A percentile compares a stretch with the other conserved stretches of the same genome.
Evolutionary conservation across 2,329 filamentous ascomycete genomes (phyloP).

Genomic region (Aspergillus intermedius): DNA sequence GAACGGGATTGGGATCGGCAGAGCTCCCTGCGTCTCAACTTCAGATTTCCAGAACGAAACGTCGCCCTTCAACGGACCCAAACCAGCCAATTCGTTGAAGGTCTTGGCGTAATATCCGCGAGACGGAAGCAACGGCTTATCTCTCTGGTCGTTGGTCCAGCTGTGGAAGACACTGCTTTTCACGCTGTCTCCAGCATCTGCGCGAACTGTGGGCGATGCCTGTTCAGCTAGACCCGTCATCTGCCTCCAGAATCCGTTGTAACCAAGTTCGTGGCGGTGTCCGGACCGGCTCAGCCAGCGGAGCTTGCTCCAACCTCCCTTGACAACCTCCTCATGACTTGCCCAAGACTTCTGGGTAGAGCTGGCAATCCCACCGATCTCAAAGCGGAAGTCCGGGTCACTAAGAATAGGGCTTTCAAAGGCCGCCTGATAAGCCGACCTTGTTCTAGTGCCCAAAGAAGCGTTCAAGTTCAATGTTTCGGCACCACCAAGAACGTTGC

Average conservation of each 20-base stretch:
- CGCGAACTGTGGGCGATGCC: conserved; percentile 74
- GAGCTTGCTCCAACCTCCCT: conserved; percentile 69
- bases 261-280: conserved; percentile 70
- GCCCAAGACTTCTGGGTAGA: conserved; percentile 88
- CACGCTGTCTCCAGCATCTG: conserved; percentile 81
- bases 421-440: conserved; percentile 82
- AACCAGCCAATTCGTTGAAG: conserved; percentile 76
- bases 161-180: conserved; percentile 82
- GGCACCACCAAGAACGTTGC: conserved; percentile 91
- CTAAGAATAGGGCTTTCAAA: conserved; percentile 77
- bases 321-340: conserved; percentile 83
- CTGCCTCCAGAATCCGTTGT: conserved; percentile 80
- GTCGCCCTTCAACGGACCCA: conserved; percentile 76
- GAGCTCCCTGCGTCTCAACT: conserved; percentile 67
- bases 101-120: conserved; percentile 75
- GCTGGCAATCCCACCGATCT: conserved; percentile 74
- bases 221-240: conserved; percentile 68
- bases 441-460: conserved; percentile 79
- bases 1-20: conserved; percentile 67
- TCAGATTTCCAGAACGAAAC: conserved; percentile 95
- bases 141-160: conserved; percentile 71
- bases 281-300: conserved; percentile 62
- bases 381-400: conserved; percentile 73
- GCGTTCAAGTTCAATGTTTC: conserved; percentile 84
- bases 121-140: conserved; percentile 78